Evolutionary conservation across 2,329 filamentous ascomycete species (phyloP), one percentile per base, ranked within the genome.

Genomic region (Phialocephala sp.): DNA sequence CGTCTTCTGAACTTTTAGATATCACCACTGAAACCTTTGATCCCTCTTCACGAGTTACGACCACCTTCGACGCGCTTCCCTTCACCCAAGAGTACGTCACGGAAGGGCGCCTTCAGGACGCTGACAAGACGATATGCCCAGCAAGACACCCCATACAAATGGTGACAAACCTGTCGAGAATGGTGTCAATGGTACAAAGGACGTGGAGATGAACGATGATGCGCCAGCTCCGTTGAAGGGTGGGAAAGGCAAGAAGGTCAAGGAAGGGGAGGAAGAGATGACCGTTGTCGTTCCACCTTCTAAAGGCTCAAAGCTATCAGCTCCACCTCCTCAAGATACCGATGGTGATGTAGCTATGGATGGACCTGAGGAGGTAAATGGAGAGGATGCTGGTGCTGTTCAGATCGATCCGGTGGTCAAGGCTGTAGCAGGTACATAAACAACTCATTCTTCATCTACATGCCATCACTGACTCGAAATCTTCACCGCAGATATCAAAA

Each of bases 211-310:
- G 87, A 89, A 86, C 77, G 88, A 90, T 76, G 85, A 86, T 79
- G 80, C 79, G 75, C 77, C 81, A 73, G 84, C 85, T 77, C 80
- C 81, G 75, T 80, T 84, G 74, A 91, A 91, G 81, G 80, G 77
- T 72, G 79, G 82, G 75, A 90, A 89, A 80, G 85, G 84, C 73
- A 90, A 89, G 81, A 88, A 88, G 80, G 75, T 77, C 22, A 89
- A 88, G 79, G 88, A 93, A 75, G 89, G 85, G 74, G 90, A 91
- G 72, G 89, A 89, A 66, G 90, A 92, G 82, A 93, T 93, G 89
- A 93, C 90, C 59, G 90, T 93, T 70, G 90, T 93, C 73, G 89
- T 93, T 54, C 90, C 91, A 62, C 89, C 89, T 65, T 86, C 89
- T 70, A 92, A 92, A 82, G 81, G 82, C 74, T 81, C 84, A 68